Percentiles rank a stretch among this genome's conserved stretches.
These are phyloP conservation scores for Pichia sp. DNA, from an alignment of 1,139 yeast genomes.

Conservation along the genomic window DNA sequence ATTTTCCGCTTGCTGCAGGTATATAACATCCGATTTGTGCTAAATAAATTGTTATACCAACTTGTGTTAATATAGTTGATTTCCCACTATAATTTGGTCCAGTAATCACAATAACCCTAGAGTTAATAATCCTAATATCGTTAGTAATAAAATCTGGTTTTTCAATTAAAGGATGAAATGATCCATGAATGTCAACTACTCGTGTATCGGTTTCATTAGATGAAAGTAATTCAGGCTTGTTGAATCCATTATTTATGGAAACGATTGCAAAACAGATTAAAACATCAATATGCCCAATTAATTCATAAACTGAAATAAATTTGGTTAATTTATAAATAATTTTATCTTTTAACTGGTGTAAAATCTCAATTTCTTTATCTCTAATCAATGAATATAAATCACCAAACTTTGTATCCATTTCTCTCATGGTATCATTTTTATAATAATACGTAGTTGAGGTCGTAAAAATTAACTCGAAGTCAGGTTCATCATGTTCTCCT, in stretches of 20 bases:
- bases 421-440: conserved; percentile 30
- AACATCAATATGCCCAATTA: conserved; percentile 36
- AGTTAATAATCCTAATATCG: conserved; percentile 27
- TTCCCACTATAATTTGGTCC: conserved; percentile 52
- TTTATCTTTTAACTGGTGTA: conserved; percentile 35
- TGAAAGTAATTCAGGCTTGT: conserved; percentile 34
- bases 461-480: conserved; percentile 35
- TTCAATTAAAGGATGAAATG: conserved; percentile 36
- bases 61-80: conserved; percentile 40
- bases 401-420: conserved; percentile 36
- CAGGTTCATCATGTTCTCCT: conserved; percentile 12
- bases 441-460: conserved; percentile 35
- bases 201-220: conserved; percentile 1
- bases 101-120: conserved; percentile 37
- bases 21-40: conserved; percentile 46
- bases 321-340: conserved; percentile 18
- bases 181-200: conserved; percentile 23
- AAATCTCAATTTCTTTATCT: conserved; percentile 39
- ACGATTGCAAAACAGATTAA: conserved; percentile 34
- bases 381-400: conserved; percentile 37
- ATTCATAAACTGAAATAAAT: conserved; percentile 21
- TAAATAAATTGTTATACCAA: conserved; percentile 38
- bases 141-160: conserved; percentile 30
- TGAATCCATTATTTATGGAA: conserved; percentile 31
- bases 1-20: conserved; percentile 38